Percentiles rank a stretch among this genome's conserved stretches.
Evolutionary conservation across 108 stramenopile species (phyloP).

Genomic region (Schizochytrium sp.): DNA sequence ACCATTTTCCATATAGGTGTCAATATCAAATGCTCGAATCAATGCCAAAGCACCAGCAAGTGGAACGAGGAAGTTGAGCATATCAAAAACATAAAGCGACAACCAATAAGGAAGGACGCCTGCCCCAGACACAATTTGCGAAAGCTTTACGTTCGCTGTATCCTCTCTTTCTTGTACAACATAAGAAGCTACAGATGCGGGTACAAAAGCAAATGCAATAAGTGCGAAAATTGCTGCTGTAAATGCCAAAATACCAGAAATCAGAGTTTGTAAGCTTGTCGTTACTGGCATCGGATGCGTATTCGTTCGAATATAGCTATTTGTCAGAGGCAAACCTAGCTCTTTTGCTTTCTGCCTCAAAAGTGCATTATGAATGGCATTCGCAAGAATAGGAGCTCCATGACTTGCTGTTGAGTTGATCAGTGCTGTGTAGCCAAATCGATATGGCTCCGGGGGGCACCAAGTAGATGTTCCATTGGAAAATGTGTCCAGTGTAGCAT

Average conservation of each 20-base stretch:
- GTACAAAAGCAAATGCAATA: slow-evolving; percentile 77
- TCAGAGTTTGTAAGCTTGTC: slow-evolving; percentile 3
- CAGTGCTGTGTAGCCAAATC: slow-evolving; percentile 61
- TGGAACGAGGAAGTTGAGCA: slow-evolving; percentile 71
- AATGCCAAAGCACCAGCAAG: slow-evolving; percentile 65
- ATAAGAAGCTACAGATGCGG: slow-evolving; percentile 74
- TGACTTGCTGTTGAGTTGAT: slow-evolving; percentile 70
- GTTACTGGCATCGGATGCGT: slow-evolving; percentile 71
- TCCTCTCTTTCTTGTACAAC: slow-evolving; percentile 79
- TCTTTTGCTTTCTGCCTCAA: slow-evolving; percentile 59
- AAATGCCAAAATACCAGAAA: slow-evolving; percentile 52
- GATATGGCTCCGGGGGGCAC: slow-evolving; percentile 14
- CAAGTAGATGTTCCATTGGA: background rate
- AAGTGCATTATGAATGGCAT: slow-evolving; percentile 59
- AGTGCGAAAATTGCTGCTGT: slow-evolving; percentile 67
- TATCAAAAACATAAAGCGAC: slow-evolving; percentile 75
- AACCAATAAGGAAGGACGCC: slow-evolving; percentile 74
- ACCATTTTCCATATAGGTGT: slow-evolving; percentile 55
- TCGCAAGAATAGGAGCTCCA: slow-evolving; percentile 63
- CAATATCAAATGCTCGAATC: slow-evolving; percentile 68
- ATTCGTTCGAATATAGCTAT: slow-evolving; percentile 10
- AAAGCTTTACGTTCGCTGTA: slow-evolving; percentile 75
- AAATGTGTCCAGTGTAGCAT: slow-evolving; percentile 32
- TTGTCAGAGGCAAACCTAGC: background rate
- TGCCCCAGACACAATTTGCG: slow-evolving; percentile 73